These are phyloP conservation scores for Huntiella bhutanensis DNA, from an alignment of 2,329 filamentous ascomycete genomes.

Conservation along the genomic window DNA sequence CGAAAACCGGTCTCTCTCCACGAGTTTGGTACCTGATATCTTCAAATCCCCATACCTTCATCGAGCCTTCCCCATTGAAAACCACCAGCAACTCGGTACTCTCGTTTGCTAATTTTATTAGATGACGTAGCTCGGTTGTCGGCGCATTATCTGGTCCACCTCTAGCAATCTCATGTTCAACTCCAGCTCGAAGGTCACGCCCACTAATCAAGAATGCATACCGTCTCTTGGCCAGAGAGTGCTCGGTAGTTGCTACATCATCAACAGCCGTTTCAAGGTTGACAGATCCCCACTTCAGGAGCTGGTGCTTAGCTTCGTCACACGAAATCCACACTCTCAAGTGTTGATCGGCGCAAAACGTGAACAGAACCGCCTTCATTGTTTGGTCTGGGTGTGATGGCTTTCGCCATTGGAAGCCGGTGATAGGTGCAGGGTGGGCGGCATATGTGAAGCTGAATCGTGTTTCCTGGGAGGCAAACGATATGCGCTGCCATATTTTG, in stretches of 20 bases:
- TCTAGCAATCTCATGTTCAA: constrained; percentile 53
- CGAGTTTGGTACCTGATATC: constrained; percentile 49
- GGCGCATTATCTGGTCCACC: constrained; percentile 10
- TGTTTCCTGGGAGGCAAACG: constrained; percentile 65
- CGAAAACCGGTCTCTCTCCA: constrained; percentile 17
- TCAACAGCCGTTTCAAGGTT: constrained; percentile 57
- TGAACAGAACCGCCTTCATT: constrained; percentile 76
- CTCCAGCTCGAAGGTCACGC: constrained; percentile 57
- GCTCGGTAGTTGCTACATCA: constrained; percentile 15
- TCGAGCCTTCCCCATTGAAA: constrained; percentile 62
- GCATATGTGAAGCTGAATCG: constrained; percentile 85
- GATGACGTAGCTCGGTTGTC: constrained; percentile 46
- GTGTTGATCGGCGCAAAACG: constrained; percentile 61
- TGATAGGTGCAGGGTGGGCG: constrained; percentile 64
- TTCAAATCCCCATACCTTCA: constrained; percentile 87
- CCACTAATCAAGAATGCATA: constrained; percentile 73
- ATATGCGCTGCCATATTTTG: constrained; percentile 81
- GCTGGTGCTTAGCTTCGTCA: constrained; percentile 45
- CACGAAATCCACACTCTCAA: constrained; percentile 69
- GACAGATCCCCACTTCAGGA: constrained; percentile 65
- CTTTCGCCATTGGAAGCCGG: constrained; percentile 67
- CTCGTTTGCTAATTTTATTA: constrained; percentile 70
- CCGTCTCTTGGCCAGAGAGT: constrained; percentile 18
- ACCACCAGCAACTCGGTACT: constrained; percentile 76
- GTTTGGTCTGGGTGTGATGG: constrained; percentile 60